Evolutionary conservation across 75 land plant genomes (phyloP).

Genomic region (Cryptomeria japonica): DNA sequence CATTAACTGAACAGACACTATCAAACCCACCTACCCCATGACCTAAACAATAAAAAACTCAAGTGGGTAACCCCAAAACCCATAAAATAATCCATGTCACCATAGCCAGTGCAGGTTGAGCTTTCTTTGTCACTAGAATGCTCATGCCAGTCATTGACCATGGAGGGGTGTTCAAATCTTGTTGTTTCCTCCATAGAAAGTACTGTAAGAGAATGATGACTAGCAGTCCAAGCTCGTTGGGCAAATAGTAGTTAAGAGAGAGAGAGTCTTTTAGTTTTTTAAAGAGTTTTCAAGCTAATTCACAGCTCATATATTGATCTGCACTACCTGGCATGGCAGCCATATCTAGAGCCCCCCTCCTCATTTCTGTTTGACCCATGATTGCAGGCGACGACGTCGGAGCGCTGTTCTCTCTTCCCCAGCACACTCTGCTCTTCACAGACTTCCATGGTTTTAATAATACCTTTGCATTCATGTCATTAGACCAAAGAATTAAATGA

Average conservation of each 20-base stretch:
- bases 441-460: not conserved
- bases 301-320: not conserved
- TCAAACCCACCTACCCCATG: too few species aligned
- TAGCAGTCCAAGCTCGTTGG: not conserved
- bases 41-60: too few species aligned
- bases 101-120: too few species aligned
- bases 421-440: constrained; percentile 2
- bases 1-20: too few species aligned
- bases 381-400: constrained; percentile 13
- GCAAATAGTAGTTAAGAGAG: not conserved
- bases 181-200: not conserved
- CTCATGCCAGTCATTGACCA: too few species aligned
- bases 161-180: too few species aligned
- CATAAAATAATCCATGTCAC: too few species aligned
- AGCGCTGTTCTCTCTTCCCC: constrained; percentile 1
- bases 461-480: not conserved
- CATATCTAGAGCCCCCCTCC: not conserved
- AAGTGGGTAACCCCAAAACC: too few species aligned
- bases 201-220: constrained; percentile 3
- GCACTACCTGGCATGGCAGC: not conserved
- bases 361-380: constrained; percentile 7
- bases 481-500: constrained; percentile 3
- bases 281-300: not conserved
- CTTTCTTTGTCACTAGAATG: too few species aligned
- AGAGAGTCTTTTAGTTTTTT: not conserved